A percentile compares a stretch with the other conserved stretches of the same genome.
Conservation (phyloP, 148 eudicot genomes). For the Cornus controversa region DNA sequence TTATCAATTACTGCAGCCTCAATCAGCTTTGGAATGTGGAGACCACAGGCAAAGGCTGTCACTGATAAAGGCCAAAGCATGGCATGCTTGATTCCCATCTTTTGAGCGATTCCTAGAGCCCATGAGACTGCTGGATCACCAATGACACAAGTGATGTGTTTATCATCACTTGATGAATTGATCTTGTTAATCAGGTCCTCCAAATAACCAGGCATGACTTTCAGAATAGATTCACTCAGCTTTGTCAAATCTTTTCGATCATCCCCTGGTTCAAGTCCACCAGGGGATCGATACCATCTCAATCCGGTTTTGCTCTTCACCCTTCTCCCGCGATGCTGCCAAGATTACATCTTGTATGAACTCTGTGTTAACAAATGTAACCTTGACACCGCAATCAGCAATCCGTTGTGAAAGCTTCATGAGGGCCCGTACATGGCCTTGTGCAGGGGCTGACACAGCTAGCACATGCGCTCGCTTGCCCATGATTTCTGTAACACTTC, state of each 20-base stretch:
- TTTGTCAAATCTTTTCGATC: constrained; percentile 19
- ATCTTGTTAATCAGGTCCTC: constrained; percentile 14
- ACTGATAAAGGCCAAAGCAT: neutral
- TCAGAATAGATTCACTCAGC: constrained; percentile 5
- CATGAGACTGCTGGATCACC: constrained; percentile 15
- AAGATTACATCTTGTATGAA: constrained; percentile 9
- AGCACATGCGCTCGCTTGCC: constrained; percentile 14
- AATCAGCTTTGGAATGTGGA: neutral
- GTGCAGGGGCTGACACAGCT: constrained; percentile 37
- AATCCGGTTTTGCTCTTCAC: constrained; percentile 5
- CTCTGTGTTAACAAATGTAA: constrained; percentile 30
- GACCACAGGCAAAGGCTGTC: neutral
- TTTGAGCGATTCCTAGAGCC: neutral
- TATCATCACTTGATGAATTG: neutral
- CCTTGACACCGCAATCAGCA: constrained; percentile 25
- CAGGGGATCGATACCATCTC: constrained; percentile 23
- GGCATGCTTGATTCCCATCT: neutral
- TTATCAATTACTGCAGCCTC: neutral
- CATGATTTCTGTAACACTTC: no score
- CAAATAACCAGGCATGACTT: constrained; percentile 23
- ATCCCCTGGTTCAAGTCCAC: constrained; percentile 26
- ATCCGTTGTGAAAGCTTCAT: constrained; percentile 25
- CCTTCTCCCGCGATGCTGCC: constrained; percentile 8
- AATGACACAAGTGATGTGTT: constrained; percentile 21
- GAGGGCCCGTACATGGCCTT: constrained; percentile 40